Base-by-base conservation (phyloP, 768 basidiomycete species). In the Hypsizygus marmoreus region DNA sequence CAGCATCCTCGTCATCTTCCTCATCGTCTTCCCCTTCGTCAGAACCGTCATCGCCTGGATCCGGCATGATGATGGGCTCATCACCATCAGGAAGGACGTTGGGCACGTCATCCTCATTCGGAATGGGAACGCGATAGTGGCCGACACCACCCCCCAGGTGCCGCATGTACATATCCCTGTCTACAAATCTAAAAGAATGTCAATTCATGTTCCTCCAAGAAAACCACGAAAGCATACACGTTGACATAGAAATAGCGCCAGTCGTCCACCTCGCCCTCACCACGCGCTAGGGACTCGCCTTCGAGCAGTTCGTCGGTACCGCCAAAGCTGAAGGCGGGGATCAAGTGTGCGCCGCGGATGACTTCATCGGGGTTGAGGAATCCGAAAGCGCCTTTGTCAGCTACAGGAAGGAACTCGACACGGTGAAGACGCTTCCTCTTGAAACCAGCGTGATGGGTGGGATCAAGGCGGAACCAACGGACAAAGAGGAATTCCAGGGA, bases 401-500 rank as follows among this genome's bases (percentile, higher is more conserved):
- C n/a, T 23, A 17, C 34, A 14, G 43, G 32, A 16, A 73, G 38
- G 22, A 68, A 73, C 0, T 51, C 50, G 12, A 73, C 19, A 1
- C 58, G 47, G 20, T 60, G 63, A 1, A 70, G 60, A 2, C 51
- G 55, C 2, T 56, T 38, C 0, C 37, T 25, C 1, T 46, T 22
- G 44, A 59, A 65, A 1, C 68, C 57, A 1, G 41, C 38, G n/a
- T 40, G 40, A 16, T 43, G 43, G 6, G 40, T 41, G 1, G 23
- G 26, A 29, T 68, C 57, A 0, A 20, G 19, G 1, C 42, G 42
- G 20, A 64, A 54, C 62, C 67, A 65, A 0, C 48, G 45, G 0
- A 71, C 58, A 30, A 60, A 71, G 0, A 70, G 26, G 2, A 71
- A 47, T 7, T 68, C 53, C 48, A 68, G 60, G 4, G 42, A 32